phyloP scores from a whole-genome alignment of 1,284 basidiomycete species.

The Trichosporon coremiiforme region DNA sequence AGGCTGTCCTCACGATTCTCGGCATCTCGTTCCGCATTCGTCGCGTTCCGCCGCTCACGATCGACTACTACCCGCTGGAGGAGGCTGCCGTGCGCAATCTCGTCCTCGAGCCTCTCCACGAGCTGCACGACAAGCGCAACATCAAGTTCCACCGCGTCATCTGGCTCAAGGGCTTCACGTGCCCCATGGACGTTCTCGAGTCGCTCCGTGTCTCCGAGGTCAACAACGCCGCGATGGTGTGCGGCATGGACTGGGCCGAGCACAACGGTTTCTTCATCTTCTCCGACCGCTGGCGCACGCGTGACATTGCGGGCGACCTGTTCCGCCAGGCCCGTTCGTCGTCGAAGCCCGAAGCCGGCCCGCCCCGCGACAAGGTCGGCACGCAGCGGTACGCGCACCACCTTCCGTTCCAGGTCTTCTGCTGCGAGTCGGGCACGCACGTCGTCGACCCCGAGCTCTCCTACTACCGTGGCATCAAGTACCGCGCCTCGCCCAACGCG shows the following conservation, averaged over 20 bases:
- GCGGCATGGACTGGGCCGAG: conserved; percentile 98
- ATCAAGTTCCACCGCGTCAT: conserved; percentile 86
- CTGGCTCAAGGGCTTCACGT: conserved; percentile 96
- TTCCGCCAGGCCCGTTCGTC: conserved; percentile 93
- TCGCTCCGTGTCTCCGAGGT: conserved; percentile 82
- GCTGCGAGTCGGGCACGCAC: conserved; percentile 93
- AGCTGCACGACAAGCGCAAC: conserved; percentile 71
- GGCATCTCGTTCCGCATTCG: conserved; percentile 88
- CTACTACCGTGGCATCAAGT: conserved; percentile 82
- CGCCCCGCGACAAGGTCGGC: conserved; percentile 78
- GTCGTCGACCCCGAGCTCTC: conserved; percentile 89
- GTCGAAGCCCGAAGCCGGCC: conserved; percentile 82
- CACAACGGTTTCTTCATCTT: conserved; percentile 95
- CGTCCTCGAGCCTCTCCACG: conserved; percentile 83
- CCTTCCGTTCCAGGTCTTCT: conserved; percentile 93
- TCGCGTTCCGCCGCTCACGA: conserved; percentile 82
- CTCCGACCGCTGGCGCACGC: conserved; percentile 92
- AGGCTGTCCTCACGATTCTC: conserved; percentile 84
- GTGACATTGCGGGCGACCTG: conserved; percentile 92
- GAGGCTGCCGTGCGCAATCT: conserved; percentile 90
- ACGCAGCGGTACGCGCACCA: conserved; percentile 82
- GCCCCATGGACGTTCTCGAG: conserved; percentile 92
- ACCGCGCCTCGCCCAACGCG: conserved; percentile 74
- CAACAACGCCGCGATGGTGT: conserved; percentile 93
- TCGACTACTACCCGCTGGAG: conserved; percentile 89